Evolutionary conservation across 495 filamentous ascomycete species (phyloP).

Genomic region (Lindgomyces ingoldianus): DNA sequence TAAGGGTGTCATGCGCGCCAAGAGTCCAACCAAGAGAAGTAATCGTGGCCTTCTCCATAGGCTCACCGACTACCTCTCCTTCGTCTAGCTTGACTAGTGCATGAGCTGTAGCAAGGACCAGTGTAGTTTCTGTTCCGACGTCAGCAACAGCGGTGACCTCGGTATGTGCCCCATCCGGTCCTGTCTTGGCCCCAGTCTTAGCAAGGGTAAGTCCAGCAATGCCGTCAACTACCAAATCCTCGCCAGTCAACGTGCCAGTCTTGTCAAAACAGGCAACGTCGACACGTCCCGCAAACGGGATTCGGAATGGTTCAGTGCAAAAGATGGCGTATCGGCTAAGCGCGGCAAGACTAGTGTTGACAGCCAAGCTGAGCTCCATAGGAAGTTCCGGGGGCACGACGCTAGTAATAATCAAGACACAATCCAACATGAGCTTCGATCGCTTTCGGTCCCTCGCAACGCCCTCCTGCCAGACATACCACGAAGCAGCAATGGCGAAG

Average conservation of each 20-base stretch:
- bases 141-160: slow-evolving; percentile 66
- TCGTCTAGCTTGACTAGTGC: slow-evolving; percentile 95
- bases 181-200: slow-evolving; percentile 64
- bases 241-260: slow-evolving; percentile 94
- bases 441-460: slow-evolving; percentile 90
- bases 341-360: slow-evolving; percentile 97
- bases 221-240: slow-evolving; percentile 96
- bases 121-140: slow-evolving; percentile 75
- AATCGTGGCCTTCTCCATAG: slow-evolving; percentile 97
- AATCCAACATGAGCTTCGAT: slow-evolving; percentile 95
- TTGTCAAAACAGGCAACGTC: slow-evolving; percentile 99
- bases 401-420: slow-evolving; percentile 94
- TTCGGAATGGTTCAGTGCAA: slow-evolving; percentile 99
- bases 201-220: slow-evolving; percentile 85
- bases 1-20: slow-evolving; percentile 80
- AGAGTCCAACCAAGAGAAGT: slow-evolving; percentile 86
- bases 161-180: slow-evolving; percentile 76
- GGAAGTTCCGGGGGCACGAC: slow-evolving; percentile 96
- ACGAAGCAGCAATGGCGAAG: slow-evolving; percentile 97
- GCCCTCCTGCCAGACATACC: slow-evolving; percentile 99
- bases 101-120: slow-evolving; percentile 93
- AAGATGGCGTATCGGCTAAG: slow-evolving; percentile 95
- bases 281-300: slow-evolving; percentile 92
- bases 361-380: slow-evolving; percentile 95
- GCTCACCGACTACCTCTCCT: slow-evolving; percentile 94